Evolutionary conservation across 2,329 filamentous ascomycete genomes (phyloP).

Genomic region (Fusarium phyllophilum): DNA sequence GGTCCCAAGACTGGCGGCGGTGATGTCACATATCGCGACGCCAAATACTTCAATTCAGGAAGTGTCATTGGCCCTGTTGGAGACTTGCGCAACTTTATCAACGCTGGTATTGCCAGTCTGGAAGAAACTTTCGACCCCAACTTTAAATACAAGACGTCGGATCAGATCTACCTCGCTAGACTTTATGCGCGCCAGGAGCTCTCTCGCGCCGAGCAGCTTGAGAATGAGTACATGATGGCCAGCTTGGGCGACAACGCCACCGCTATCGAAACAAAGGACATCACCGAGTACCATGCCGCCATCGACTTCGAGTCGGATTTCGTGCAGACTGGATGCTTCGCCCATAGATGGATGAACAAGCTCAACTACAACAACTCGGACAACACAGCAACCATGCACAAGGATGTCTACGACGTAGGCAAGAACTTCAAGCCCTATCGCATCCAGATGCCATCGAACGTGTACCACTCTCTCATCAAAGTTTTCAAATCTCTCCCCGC

Average conservation of each 20-base stretch:
- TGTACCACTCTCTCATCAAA: conserved; percentile 12
- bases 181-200: conserved; percentile 57
- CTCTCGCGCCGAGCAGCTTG: conserved; percentile 47
- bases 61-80: conserved; percentile 55
- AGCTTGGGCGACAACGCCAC: not conserved
- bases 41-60: conserved; percentile 58
- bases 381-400: conserved; percentile 11
- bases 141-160: conserved; percentile 45
- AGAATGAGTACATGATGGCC: conserved; percentile 20
- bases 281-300: conserved; percentile 25
- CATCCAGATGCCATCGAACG: conserved; percentile 28
- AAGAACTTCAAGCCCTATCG: conserved; percentile 15
- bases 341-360: conserved; percentile 29
- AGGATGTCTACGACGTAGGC: conserved; percentile 22
- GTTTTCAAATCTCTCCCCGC: conserved; percentile 18
- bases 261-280: conserved; percentile 28
- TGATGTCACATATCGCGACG: conserved; percentile 46
- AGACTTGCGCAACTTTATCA: conserved; percentile 43
- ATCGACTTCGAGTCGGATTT: conserved; percentile 34
- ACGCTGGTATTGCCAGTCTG: conserved; percentile 45
- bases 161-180: conserved; percentile 52
- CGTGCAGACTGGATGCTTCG: conserved; percentile 25
- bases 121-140: conserved; percentile 47
- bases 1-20: conserved; percentile 50
- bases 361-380: conserved; percentile 24